These are phyloP conservation scores for Beverwykella pulmonaria DNA, from an alignment of 495 filamentous ascomycete genomes.

Conservation along the genomic window DNA sequence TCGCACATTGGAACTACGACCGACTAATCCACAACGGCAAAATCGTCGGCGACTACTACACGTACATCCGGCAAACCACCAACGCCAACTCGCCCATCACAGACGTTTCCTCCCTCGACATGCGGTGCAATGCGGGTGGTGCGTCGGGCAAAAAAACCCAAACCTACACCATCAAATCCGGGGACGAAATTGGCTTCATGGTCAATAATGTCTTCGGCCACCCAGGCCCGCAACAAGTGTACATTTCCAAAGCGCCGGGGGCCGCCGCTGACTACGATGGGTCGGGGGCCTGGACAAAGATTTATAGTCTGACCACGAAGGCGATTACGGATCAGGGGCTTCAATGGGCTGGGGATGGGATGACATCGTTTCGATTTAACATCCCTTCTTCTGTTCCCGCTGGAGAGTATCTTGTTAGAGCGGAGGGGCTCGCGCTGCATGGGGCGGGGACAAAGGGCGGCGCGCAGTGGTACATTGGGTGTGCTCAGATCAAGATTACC, in stretches of 20 bases:
- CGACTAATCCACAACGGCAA: constrained; percentile 11
- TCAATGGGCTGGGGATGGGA: constrained; percentile 8
- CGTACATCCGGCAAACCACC: constrained; percentile 14
- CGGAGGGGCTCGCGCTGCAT: constrained; percentile 60
- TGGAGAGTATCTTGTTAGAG: constrained; percentile 65
- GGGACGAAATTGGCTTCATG: constrained; percentile 10
- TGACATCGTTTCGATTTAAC: constrained; percentile 41
- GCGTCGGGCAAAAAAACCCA: constrained; percentile 5
- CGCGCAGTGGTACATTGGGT: constrained; percentile 38
- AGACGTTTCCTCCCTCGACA: constrained; percentile 2
- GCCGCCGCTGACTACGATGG: constrained; percentile 39
- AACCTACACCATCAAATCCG: constrained; percentile 14
- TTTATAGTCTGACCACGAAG: constrained; percentile 7
- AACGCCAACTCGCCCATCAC: constrained; percentile 25
- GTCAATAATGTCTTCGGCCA: constrained; percentile 6
- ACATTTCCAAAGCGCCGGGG: constrained; percentile 40
- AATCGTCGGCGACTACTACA: constrained; percentile 7
- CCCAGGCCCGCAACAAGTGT: constrained; percentile 20
- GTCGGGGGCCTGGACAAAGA: constrained; percentile 44
- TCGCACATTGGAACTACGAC: constrained; percentile 20
- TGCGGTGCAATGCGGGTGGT: constrained; percentile 23
- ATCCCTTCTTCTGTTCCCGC: constrained; percentile 56
- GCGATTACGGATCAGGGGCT: neutral
- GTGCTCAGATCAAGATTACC: constrained; percentile 37
- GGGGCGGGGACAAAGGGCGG: constrained; percentile 30